Percentiles rank a stretch among this genome's conserved stretches.
Conservation (phyloP, 2,329 filamentous ascomycete species). For the Hortaea sp. region DNA sequence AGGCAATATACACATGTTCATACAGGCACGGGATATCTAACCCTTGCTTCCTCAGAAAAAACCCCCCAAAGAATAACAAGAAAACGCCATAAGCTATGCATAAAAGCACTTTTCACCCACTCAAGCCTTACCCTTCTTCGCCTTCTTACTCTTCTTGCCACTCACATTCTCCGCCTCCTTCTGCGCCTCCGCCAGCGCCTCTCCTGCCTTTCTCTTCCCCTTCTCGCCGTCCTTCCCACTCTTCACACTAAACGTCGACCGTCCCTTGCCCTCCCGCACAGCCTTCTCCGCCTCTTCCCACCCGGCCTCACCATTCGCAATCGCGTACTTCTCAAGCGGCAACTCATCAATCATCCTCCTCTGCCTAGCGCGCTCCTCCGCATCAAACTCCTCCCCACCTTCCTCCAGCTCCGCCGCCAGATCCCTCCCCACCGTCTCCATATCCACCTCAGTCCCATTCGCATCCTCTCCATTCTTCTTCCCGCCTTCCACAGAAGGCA, state of each 20-base stretch:
- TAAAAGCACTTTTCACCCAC: background rate
- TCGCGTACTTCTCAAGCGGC: constrained; percentile 71
- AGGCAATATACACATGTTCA: no score
- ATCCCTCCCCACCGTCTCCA: constrained; percentile 40
- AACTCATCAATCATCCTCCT: constrained; percentile 82
- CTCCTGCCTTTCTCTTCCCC: constrained; percentile 26
- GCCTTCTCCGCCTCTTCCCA: constrained; percentile 57
- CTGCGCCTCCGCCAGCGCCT: constrained; percentile 25
- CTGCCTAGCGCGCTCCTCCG: constrained; percentile 67
- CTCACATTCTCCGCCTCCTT: constrained; percentile 23
- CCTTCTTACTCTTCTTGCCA: constrained; percentile 24
- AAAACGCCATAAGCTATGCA: background rate
- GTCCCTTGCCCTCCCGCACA: constrained; percentile 39
- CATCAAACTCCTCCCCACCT: constrained; percentile 61
- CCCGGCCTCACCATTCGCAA: constrained; percentile 37
- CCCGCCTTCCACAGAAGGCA: constrained; percentile 30
- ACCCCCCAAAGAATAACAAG: no score
- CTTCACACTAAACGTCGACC: constrained; percentile 61
- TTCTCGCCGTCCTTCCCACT: constrained; percentile 16
- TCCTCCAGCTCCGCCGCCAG: constrained; percentile 78
- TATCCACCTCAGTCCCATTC: constrained; percentile 38
- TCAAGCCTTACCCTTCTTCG: constrained; percentile 5
- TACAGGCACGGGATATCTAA: no score
- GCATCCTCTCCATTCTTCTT: constrained; percentile 14
- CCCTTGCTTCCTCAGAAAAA: no score